These are phyloP conservation scores for Celoporthe dispersa DNA, from an alignment of 2,329 filamentous ascomycete species.

Conservation along the genomic window DNA sequence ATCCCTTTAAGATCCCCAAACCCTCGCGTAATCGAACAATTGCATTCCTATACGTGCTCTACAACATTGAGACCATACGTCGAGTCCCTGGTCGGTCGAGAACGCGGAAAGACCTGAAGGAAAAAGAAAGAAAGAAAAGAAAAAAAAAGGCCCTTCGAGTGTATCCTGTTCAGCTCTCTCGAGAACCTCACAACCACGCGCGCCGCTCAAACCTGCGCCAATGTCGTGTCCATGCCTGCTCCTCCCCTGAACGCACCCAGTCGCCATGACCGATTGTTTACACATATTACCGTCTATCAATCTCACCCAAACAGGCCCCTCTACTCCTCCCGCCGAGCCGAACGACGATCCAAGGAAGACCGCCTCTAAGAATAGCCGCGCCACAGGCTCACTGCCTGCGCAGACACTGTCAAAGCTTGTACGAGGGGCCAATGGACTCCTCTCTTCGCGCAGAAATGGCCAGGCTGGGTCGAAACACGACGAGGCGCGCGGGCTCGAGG, in stretches of 20 bases:
- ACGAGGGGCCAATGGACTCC: conserved; percentile 44
- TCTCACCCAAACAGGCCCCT: conserved; percentile 4
- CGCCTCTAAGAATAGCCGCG: conserved; percentile 12
- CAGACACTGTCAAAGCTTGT: conserved; percentile 34
- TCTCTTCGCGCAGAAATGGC: conserved; percentile 58
- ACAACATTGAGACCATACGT: not conserved
- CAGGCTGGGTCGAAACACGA: conserved; percentile 55
- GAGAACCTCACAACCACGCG: not conserved
- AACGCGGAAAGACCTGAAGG: too few species aligned
- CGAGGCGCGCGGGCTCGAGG: conserved; percentile 52
- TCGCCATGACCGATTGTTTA: conserved; percentile 27
- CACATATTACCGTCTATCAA: conserved; percentile 23
- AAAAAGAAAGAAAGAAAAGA: not conserved
- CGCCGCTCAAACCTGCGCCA: not conserved
- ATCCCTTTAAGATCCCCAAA: not conserved
- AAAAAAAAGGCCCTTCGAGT: not conserved
- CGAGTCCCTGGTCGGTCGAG: not conserved
- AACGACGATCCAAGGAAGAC: conserved; percentile 1
- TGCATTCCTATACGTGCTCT: not conserved
- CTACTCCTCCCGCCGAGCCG: conserved; percentile 2
- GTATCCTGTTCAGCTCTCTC: not conserved
- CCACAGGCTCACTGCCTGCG: conserved; percentile 16
- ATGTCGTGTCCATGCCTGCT: conserved; percentile 17
- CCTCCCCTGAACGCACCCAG: not conserved
- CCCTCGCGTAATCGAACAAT: not conserved